phyloP scores from a whole-genome alignment of 1,284 basidiomycete species.

The Ceratobasidium sp. region DNA sequence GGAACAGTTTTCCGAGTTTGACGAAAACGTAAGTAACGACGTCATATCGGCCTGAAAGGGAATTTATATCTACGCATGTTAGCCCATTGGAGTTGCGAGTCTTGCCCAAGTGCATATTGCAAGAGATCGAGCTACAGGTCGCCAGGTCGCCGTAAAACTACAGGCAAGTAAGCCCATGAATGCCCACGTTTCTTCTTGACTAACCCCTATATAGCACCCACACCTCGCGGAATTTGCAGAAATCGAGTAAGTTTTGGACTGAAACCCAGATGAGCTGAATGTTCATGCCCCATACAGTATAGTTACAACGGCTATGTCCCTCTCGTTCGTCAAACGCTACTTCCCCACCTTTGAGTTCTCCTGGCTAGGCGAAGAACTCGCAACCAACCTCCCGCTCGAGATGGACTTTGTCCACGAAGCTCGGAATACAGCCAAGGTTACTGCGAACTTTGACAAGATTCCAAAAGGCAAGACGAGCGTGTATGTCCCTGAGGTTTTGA shows the following conservation, averaged over 20 bases:
- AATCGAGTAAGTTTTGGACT: constrained; percentile 82
- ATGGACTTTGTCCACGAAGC: constrained; percentile 96
- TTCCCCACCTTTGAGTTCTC: constrained; percentile 93
- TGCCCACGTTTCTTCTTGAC: not conserved
- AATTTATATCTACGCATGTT: constrained; percentile 50
- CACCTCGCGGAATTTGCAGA: constrained; percentile 92
- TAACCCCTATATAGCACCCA: constrained; percentile 73
- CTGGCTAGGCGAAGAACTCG: constrained; percentile 95
- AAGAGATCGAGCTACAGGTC: constrained; percentile 73
- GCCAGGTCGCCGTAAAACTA: constrained; percentile 92
- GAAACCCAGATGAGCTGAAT: constrained; percentile 39
- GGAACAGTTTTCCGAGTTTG: constrained; percentile 83
- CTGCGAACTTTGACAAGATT: constrained; percentile 73
- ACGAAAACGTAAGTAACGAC: constrained; percentile 52
- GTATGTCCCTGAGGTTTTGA: constrained; percentile 90
- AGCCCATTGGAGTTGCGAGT: constrained; percentile 94
- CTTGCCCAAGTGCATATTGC: constrained; percentile 96
- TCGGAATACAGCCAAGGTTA: constrained; percentile 78
- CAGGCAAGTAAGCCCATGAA: constrained; percentile 53
- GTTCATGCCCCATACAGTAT: constrained; percentile 48
- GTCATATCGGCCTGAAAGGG: not conserved
- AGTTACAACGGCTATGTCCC: constrained; percentile 59
- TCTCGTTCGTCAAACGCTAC: constrained; percentile 87
- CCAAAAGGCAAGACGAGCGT: constrained; percentile 73
- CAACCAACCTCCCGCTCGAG: constrained; percentile 91